Conservation (phyloP, 2,329 filamentous ascomycete species). For the Ophiocordyceps sinensis region DNA sequence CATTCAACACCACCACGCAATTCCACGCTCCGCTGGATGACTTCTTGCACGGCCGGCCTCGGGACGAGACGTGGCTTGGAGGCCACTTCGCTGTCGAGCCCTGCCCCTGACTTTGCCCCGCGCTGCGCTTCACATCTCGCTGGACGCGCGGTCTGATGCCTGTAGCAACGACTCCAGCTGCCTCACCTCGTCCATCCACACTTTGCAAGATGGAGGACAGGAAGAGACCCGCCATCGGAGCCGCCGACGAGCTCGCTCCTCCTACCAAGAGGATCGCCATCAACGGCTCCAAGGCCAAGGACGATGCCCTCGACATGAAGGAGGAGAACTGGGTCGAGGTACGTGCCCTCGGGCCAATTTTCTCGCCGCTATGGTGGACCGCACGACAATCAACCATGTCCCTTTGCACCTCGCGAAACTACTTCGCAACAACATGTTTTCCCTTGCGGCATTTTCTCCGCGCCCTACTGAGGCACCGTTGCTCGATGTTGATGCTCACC, state of each 20-base stretch:
- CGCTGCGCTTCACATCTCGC: conserved; percentile 24
- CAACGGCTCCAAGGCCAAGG: conserved; percentile 54
- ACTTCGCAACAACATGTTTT: not conserved
- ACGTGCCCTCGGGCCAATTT: conserved; percentile 31
- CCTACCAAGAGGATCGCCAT: conserved; percentile 85
- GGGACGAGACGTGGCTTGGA: conserved; percentile 20
- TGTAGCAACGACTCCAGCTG: conserved; percentile 61
- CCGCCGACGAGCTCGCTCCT: conserved; percentile 69
- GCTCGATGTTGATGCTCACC: conserved; percentile 20
- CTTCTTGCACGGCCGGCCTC: conserved; percentile 14
- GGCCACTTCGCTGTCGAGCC: conserved; percentile 13
- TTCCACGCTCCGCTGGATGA: conserved; percentile 20
- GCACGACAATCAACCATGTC: conserved; percentile 1
- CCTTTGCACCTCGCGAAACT: not conserved
- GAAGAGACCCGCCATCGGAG: conserved; percentile 80
- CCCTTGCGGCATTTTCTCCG: not conserved
- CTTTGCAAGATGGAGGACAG: conserved; percentile 97
- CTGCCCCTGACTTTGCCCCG: conserved; percentile 16
- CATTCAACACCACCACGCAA: conserved; percentile 16
- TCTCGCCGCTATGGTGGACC: conserved; percentile 7
- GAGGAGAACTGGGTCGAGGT: conserved; percentile 51
- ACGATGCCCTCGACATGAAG: conserved; percentile 39
- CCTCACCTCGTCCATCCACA: conserved; percentile 62
- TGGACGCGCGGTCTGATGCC: conserved; percentile 56
- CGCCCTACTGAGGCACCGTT: conserved; percentile 11